Evolutionary conservation across 805 yeast species (phyloP).

Genomic region (Kluyveromyces aestuarii): DNA sequence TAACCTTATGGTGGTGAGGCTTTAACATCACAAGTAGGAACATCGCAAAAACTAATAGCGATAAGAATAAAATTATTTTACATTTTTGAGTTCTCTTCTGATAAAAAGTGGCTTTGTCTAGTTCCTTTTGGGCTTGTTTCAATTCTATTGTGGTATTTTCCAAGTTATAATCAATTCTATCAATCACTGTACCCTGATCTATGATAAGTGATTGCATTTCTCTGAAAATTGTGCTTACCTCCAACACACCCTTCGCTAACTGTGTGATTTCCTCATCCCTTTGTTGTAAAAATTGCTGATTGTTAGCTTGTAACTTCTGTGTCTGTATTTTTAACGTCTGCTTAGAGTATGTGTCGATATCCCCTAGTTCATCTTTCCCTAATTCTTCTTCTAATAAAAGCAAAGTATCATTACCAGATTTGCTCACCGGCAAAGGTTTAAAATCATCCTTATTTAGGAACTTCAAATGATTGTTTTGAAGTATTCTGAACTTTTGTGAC

Average conservation of each 20-base stretch:
- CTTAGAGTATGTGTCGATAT: conserved; percentile 32
- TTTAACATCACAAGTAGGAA: conserved; percentile 62
- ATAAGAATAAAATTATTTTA: conserved; percentile 67
- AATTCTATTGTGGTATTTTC: conserved; percentile 71
- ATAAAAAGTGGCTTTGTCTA: conserved; percentile 65
- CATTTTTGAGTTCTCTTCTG: conserved; percentile 89
- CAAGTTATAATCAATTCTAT: conserved; percentile 87
- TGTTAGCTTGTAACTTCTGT: conserved; percentile 14
- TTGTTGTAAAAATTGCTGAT: conserved; percentile 32
- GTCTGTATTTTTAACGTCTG: conserved; percentile 23
- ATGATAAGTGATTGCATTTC: conserved; percentile 87
- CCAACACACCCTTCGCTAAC: conserved; percentile 89
- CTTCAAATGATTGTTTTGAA: conserved; percentile 84
- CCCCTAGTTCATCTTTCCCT: conserved; percentile 26
- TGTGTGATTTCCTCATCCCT: conserved; percentile 86
- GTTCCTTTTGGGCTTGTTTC: conserved; percentile 67
- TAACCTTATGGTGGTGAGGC: conserved; percentile 41
- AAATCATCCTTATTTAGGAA: conserved; percentile 75
- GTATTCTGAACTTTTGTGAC: conserved; percentile 69
- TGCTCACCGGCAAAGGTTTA: conserved; percentile 32
- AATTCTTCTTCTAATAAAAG: conserved; percentile 27
- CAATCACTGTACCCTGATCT: conserved; percentile 92
- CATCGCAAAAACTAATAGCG: conserved; percentile 61
- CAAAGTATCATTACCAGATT: conserved; percentile 14
- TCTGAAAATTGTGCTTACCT: conserved; percentile 84